A percentile compares a stretch with the other conserved stretches of the same genome.
Conservation (phyloP, 331 rosid genomes). For the Pyrus hybrid region DNA sequence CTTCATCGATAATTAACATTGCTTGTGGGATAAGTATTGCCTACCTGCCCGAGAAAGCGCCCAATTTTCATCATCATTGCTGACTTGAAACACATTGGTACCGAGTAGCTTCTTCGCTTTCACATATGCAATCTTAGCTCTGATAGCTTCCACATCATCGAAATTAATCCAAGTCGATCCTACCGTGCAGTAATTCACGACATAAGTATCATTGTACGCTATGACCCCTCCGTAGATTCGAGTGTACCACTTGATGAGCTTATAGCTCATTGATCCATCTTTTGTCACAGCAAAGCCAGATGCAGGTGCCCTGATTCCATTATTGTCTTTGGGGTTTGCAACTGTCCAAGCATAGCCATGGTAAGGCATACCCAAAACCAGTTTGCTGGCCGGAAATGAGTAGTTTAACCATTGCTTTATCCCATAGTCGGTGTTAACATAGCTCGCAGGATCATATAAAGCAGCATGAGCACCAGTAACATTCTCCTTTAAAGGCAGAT, state of each 20-base stretch:
- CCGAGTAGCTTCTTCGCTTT: slow-evolving; percentile 46
- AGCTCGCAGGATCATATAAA: slow-evolving; percentile 33
- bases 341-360: slow-evolving; percentile 58
- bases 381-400: slow-evolving; percentile 35
- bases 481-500: slow-evolving; percentile 27
- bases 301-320: slow-evolving; percentile 19
- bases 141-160: slow-evolving; percentile 47
- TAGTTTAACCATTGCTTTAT: slow-evolving; percentile 37
- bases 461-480: slow-evolving; percentile 39
- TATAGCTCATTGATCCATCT: slow-evolving; percentile 29
- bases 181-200: slow-evolving; percentile 21
- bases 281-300: slow-evolving; percentile 10
- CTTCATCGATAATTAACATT: too few relatives aligned
- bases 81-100: slow-evolving; percentile 35
- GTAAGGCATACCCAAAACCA: slow-evolving; percentile 50
- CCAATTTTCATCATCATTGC: slow-evolving; percentile 37
- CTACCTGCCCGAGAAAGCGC: slow-evolving; percentile 27
- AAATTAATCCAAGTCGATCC: slow-evolving; percentile 39
- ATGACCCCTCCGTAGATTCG: slow-evolving; percentile 11
- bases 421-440: slow-evolving; percentile 28
- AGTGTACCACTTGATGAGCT: slow-evolving; percentile 10
- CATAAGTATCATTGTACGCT: slow-evolving; percentile 27
- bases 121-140: slow-evolving; percentile 46
- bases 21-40: background rate
- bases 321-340: slow-evolving; percentile 6